These are phyloP conservation scores for Aureobasidium subglaciale DNA, from an alignment of 2,329 filamentous ascomycete genomes.

Conservation along the genomic window DNA sequence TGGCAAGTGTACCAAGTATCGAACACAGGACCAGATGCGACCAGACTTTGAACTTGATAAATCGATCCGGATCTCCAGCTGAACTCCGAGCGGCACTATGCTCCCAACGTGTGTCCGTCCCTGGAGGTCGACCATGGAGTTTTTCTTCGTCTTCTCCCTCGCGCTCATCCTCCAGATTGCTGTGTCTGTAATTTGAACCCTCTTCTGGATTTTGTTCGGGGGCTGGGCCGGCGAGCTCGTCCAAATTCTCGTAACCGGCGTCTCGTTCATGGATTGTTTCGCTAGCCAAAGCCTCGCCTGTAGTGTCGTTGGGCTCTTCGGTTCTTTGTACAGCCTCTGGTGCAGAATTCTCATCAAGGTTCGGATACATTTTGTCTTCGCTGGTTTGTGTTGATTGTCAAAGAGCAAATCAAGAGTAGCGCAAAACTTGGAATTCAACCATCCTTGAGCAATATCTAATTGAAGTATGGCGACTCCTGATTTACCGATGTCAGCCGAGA, in stretches of 20 bases:
- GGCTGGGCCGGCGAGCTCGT: conserved; percentile 19
- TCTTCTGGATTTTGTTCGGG: conserved; percentile 19
- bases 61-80: no score
- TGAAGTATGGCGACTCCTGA: no score
- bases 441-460: no score
- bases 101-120: no score
- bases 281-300: neutral
- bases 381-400: no score
- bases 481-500: no score
- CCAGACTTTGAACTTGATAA: conserved; percentile 47
- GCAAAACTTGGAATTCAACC: no score
- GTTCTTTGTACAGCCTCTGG: neutral
- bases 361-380: neutral
- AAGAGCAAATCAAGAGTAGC: no score
- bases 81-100: no score
- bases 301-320: neutral
- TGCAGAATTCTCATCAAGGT: neutral
- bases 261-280: neutral
- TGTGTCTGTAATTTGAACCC: conserved; percentile 10
- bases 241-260: conserved; percentile 8
- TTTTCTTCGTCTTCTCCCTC: conserved; percentile 5
- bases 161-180: conserved; percentile 15
- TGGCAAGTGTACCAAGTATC: conserved; percentile 72
- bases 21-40: conserved; percentile 79
- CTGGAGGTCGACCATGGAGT: no score